These are phyloP conservation scores for Phytophthora pinifolia DNA, from an alignment of 352 stramenopile species.

Conservation along the genomic window DNA sequence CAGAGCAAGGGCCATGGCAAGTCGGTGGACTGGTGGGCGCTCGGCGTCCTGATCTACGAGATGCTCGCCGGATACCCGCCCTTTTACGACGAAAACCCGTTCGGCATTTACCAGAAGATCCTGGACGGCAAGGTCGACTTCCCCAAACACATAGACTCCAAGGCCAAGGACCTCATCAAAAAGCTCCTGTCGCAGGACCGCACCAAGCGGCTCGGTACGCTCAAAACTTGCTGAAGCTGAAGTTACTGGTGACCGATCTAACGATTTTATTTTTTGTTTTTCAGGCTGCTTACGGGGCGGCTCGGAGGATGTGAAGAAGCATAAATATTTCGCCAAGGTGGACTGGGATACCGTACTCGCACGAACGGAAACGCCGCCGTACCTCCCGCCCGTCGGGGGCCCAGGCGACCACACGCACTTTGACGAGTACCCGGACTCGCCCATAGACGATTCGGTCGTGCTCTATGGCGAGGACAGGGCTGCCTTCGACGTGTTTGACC, in stretches of 20 bases:
- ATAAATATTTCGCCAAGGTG: slow-evolving; percentile 92
- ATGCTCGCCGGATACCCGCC: slow-evolving; percentile 91
- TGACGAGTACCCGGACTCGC: slow-evolving; percentile 92
- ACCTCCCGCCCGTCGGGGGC: slow-evolving; percentile 81
- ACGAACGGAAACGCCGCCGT: slow-evolving; percentile 73
- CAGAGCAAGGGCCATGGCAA: slow-evolving; percentile 90
- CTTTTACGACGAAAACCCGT: slow-evolving; percentile 93
- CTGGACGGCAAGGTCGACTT: slow-evolving; percentile 90
- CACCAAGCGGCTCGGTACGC: slow-evolving; percentile 86
- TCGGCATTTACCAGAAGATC: slow-evolving; percentile 95
- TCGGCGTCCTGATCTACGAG: slow-evolving; percentile 92
- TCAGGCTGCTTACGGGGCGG: slow-evolving; percentile 90
- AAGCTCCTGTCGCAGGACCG: slow-evolving; percentile 89
- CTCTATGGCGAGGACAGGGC: slow-evolving; percentile 86
- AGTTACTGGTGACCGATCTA: neutral
- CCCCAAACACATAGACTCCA: slow-evolving; percentile 88
- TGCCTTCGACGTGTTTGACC: slow-evolving; percentile 84
- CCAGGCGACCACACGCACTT: slow-evolving; percentile 93
- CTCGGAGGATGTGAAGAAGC: slow-evolving; percentile 90
- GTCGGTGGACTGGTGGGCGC: slow-evolving; percentile 92
- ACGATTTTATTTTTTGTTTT: neutral
- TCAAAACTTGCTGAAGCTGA: neutral
- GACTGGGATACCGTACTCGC: slow-evolving; percentile 85
- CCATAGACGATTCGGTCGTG: slow-evolving; percentile 79
- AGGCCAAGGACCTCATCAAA: slow-evolving; percentile 92